Evolutionary conservation across 345 rosid genomes (phyloP), one percentile per base, ranked within the genome.

Genomic region (Pseudoturritis turrita): DNA sequence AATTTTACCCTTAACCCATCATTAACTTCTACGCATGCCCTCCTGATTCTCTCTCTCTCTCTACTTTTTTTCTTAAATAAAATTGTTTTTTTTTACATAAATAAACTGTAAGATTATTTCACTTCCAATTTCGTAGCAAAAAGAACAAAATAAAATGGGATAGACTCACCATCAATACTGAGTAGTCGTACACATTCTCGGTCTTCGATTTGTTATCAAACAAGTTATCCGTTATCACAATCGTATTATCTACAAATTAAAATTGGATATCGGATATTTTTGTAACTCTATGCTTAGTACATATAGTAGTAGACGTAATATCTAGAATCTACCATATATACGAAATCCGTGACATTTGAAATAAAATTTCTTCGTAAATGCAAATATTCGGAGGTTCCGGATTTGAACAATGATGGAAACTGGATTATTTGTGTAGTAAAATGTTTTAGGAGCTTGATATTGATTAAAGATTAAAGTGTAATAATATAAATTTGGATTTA

Each of bases 21-120:
- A 59, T 67, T 66, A 67, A 51, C 21, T 29, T 59, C 40, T 2
- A 57, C 63, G 63, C 63, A 57, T 35, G 63, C 60, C 39, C 40
- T 31, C n/a, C 4, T 33, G 37, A 33, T 9, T 3, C 15, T 29
- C 11, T 26, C 11, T 29, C 33, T 29, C 33, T 29, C 33, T n/a
- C n/a, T n/a, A n/a, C 5, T 29, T 66, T 26, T 10, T 46, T 37
- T 21, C 11, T 14, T 21, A 5, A 5, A 12, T 15, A 45, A 22
- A 60, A 15, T 60, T 15, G 33, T 23, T 26, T 28, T 60, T 21
- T 26, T 21, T 22, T 18, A 40, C 46, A 12, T 39, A 39, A 13
- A 62, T 28, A 15, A 28, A 43, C 9, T 46, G 0, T 64, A 2
- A 33, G 5, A 64, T 29, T 13, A 31, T 52, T 53, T 54, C 40